A percentile compares a stretch with the other conserved stretches of the same genome.
Conservation (phyloP, 129 eudicot genomes). For the Flaveria brownii region DNA sequence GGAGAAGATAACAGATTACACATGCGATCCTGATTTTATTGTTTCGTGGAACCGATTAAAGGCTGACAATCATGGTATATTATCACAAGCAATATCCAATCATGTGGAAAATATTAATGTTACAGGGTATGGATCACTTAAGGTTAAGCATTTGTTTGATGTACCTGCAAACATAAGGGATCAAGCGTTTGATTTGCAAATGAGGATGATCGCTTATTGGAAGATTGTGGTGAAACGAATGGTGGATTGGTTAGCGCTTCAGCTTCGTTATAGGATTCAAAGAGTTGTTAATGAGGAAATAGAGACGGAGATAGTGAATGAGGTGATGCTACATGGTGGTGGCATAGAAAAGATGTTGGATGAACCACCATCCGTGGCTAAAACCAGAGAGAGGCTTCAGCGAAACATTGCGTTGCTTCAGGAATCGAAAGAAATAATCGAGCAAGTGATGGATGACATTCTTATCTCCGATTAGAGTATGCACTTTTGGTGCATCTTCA, state of each 20-base stretch:
- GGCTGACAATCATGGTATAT: neutral
- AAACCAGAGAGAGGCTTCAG: constrained; percentile 25
- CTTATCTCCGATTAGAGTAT: neutral
- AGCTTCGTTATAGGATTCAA: constrained; percentile 19
- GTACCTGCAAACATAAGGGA: constrained; percentile 20
- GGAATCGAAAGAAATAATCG: constrained; percentile 30
- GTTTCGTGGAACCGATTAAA: neutral
- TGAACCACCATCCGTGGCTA: constrained; percentile 28
- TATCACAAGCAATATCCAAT: neutral
- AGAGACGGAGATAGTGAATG: constrained; percentile 24
- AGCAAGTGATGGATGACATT: neutral
- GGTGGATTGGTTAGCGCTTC: constrained; percentile 36
- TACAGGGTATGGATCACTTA: neutral
- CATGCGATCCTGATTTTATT: constrained; percentile 33
- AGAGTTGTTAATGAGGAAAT: constrained; percentile 29
- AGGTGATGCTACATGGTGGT: constrained; percentile 25
- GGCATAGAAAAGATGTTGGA: constrained; percentile 39
- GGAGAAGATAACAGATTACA: constrained; percentile 38
- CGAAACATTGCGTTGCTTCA: constrained; percentile 24
- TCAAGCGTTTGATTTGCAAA: constrained; percentile 38
- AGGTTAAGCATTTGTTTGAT: constrained; percentile 9
- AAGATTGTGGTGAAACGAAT: constrained; percentile 33
- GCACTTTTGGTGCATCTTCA: neutral
- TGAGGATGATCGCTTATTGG: constrained; percentile 42
- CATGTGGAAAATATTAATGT: neutral